phyloP scores from a whole-genome alignment of 176 grass and related monocot species.

The Otatea glauca region DNA sequence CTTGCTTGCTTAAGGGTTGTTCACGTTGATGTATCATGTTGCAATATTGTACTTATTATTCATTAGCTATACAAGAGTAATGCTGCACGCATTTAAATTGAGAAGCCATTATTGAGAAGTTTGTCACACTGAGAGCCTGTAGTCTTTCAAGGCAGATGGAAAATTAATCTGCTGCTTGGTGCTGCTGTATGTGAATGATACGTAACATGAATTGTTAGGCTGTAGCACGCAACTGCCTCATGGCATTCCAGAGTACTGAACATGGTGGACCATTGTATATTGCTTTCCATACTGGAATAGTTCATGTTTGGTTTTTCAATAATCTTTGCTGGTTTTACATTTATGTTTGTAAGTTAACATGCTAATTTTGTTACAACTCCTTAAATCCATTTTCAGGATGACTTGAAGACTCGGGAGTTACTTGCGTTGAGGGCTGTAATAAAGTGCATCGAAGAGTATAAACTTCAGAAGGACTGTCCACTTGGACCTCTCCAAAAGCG shows the following conservation, averaged over 20 bases:
- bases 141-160: background rate
- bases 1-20: slow-evolving; percentile 11
- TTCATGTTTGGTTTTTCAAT: background rate
- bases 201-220: background rate
- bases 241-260: background rate
- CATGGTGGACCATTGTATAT: slow-evolving; percentile 10
- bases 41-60: slow-evolving; percentile 22
- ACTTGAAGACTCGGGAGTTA: slow-evolving; percentile 57
- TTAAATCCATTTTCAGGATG: slow-evolving; percentile 50
- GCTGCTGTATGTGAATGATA: slow-evolving; percentile 4
- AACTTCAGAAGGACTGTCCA: slow-evolving; percentile 75
- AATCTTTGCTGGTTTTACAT: background rate
- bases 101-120: slow-evolving; percentile 7
- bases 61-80: background rate
- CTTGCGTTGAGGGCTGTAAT: slow-evolving; percentile 61
- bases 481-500: slow-evolving; percentile 78
- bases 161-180: slow-evolving; percentile 19
- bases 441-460: slow-evolving; percentile 71
- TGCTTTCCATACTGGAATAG: background rate
- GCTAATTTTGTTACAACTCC: slow-evolving; percentile 13
- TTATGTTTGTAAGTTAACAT: slow-evolving; percentile 7
- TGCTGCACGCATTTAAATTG: background rate
- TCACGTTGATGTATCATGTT: slow-evolving; percentile 5
- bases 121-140: background rate
- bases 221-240: background rate